These are phyloP conservation scores for Tolypocladium paradoxum DNA, from an alignment of 2,329 filamentous ascomycete species.

Conservation along the genomic window DNA sequence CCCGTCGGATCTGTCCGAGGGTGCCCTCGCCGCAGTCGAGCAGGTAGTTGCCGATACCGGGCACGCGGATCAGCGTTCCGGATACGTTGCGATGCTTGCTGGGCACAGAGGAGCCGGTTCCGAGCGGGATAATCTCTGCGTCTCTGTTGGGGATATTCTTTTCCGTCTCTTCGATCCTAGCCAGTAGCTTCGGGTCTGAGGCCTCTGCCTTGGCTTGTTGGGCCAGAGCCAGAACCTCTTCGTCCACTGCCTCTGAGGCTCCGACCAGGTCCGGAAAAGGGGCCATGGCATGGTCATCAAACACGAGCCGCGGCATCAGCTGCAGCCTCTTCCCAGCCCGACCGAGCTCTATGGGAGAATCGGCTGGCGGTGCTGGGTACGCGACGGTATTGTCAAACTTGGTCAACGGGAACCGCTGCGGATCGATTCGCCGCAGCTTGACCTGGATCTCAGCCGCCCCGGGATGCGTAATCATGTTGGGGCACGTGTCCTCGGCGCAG, in stretches of 20 bases:
- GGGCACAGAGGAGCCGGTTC: constrained; percentile 81
- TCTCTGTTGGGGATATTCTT: constrained; percentile 62
- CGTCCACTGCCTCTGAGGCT: constrained; percentile 27
- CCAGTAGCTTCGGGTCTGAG: constrained; percentile 32
- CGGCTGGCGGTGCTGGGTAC: constrained; percentile 11
- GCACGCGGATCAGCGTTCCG: constrained; percentile 72
- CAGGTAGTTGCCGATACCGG: constrained; percentile 76
- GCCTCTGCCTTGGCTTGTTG: constrained; percentile 31
- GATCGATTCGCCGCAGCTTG: constrained; percentile 62
- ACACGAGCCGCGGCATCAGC: constrained; percentile 34
- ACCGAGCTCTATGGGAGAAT: constrained; percentile 24
- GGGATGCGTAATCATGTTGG: constrained; percentile 64
- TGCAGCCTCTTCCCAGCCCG: constrained; percentile 32
- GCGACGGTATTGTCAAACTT: constrained; percentile 44
- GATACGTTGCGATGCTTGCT: constrained; percentile 96
- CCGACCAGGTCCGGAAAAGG: constrained; percentile 35
- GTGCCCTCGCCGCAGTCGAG: constrained; percentile 92
- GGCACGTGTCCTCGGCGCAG: constrained; percentile 60
- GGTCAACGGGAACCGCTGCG: constrained; percentile 61
- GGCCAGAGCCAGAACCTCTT: constrained; percentile 41
- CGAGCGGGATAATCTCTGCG: constrained; percentile 74
- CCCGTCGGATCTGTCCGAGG: constrained; percentile 71
- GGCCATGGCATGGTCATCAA: constrained; percentile 34
- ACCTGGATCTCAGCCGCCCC: constrained; percentile 56
- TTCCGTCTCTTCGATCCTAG: constrained; percentile 39